phyloP scores from a whole-genome alignment of 1,284 basidiomycete species.

The Vanrija pseudolonga region DNA sequence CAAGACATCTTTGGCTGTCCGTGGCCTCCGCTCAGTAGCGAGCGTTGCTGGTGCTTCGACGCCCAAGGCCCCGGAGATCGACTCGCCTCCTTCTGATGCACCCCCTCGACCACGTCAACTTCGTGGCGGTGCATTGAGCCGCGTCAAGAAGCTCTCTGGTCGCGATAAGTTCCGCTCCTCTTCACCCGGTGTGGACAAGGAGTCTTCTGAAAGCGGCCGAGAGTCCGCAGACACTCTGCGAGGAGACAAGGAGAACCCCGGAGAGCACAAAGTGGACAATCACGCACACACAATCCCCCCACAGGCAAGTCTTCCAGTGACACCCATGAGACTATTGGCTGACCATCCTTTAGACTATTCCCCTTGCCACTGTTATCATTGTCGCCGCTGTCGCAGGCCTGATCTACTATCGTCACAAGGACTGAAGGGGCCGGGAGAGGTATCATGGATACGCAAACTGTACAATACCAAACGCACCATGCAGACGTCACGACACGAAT shows the following conservation, averaged over 20 bases:
- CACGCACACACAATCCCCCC: background rate
- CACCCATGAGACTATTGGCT: background rate
- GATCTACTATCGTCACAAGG: slow-evolving; percentile 34
- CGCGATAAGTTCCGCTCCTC: slow-evolving; percentile 1
- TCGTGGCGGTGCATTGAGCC: slow-evolving; percentile 4
- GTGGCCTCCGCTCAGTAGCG: slow-evolving; percentile 31
- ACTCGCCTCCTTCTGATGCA: background rate
- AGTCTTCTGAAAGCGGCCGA: slow-evolving; percentile 35
- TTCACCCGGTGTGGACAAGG: slow-evolving; percentile 16
- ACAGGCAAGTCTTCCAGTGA: background rate
- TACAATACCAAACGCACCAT: no score
- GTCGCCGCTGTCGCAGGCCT: slow-evolving; percentile 41
- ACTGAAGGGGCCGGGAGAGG: background rate
- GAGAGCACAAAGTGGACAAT: slow-evolving; percentile 9
- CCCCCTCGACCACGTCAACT: slow-evolving; percentile 5
- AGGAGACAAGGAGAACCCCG: slow-evolving; percentile 17
- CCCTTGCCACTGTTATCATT: slow-evolving; percentile 35
- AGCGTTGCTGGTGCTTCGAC: slow-evolving; percentile 22
- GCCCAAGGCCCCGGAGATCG: slow-evolving; percentile 17
- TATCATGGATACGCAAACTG: no score
- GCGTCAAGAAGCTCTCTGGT: slow-evolving; percentile 2
- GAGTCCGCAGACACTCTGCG: slow-evolving; percentile 41
- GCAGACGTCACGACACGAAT: background rate
- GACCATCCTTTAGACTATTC: slow-evolving; percentile 15
- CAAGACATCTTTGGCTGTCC: slow-evolving; percentile 31